Evolutionary conservation across 2,329 filamentous ascomycete species (phyloP).

Genomic region (Phaeosphaeria sp.): DNA sequence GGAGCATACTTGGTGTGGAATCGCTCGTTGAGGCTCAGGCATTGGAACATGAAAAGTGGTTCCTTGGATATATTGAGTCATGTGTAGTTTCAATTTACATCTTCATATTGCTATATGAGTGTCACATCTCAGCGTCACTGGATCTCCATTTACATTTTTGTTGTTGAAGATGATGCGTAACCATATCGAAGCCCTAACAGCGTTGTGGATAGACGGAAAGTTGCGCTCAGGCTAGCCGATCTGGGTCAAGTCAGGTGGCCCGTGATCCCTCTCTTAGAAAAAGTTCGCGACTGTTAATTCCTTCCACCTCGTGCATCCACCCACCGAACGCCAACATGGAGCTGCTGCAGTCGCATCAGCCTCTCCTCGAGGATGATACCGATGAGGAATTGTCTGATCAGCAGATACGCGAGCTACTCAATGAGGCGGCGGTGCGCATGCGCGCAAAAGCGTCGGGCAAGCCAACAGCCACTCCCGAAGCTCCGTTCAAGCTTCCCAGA

Average conservation of each 20-base stretch:
- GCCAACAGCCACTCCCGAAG: constrained; percentile 33
- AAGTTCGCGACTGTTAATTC: constrained; percentile 31
- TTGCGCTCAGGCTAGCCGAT: background rate
- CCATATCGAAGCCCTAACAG: too few species aligned
- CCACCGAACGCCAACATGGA: constrained; percentile 43
- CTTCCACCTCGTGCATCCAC: constrained; percentile 30
- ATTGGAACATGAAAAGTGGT: background rate
- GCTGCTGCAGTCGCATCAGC: constrained; percentile 44
- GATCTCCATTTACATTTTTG: too few species aligned
- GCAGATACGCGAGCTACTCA: constrained; percentile 68
- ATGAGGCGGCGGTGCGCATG: constrained; percentile 67
- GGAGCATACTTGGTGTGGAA: background rate
- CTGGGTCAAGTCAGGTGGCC: constrained; percentile 8
- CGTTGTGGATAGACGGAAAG: background rate
- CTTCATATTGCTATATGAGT: too few species aligned
- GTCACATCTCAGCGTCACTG: too few species aligned
- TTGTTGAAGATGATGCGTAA: background rate
- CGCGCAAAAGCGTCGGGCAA: constrained; percentile 47
- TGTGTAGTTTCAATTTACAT: too few species aligned
- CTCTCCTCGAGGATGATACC: constrained; percentile 38
- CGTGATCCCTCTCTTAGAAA: constrained; percentile 27
- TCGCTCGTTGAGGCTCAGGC: too few species aligned
- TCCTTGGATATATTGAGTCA: background rate
- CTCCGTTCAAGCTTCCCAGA: constrained; percentile 57
- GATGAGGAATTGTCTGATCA: constrained; percentile 65